Evolutionary conservation across 139 green algal species (phyloP).

Genomic region (Tetraselmis striata): DNA sequence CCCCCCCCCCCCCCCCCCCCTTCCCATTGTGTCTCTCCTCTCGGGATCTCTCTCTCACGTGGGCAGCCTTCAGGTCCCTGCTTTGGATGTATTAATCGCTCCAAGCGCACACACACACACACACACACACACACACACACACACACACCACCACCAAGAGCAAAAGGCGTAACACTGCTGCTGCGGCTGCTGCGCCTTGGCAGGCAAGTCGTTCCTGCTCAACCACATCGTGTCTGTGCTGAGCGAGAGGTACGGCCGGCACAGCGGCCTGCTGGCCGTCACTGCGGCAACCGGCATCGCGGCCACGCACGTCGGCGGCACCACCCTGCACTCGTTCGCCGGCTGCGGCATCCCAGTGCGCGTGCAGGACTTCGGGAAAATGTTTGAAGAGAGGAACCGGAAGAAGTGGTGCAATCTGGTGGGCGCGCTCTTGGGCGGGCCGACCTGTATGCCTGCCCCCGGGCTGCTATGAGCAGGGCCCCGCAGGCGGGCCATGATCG

Average conservation of each 20-base stretch:
- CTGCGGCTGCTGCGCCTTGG: background rate
- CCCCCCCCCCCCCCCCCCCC: too few species aligned
- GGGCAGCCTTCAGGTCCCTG: background rate
- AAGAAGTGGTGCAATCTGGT: too few species aligned
- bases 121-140: too few species aligned
- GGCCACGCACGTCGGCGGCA: slow-evolving; percentile 63
- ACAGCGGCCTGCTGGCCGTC: slow-evolving; percentile 34
- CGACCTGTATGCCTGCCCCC: too few species aligned
- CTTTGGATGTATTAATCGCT: background rate
- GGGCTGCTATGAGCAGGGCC: too few species aligned
- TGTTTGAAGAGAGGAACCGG: slow-evolving; percentile 33
- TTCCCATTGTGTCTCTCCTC: background rate
- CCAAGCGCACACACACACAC: background rate
- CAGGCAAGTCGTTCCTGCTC: slow-evolving; percentile 60
- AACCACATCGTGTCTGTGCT: slow-evolving; percentile 37
- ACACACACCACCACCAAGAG: too few species aligned
- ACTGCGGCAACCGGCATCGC: slow-evolving; percentile 56
- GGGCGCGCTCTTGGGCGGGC: too few species aligned
- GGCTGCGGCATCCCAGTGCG: slow-evolving; percentile 30
- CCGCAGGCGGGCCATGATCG: too few species aligned
- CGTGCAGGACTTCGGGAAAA: slow-evolving; percentile 39
- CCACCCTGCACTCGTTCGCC: slow-evolving; percentile 46
- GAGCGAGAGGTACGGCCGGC: slow-evolving; percentile 18
- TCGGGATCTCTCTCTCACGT: background rate
- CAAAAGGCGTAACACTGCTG: too few species aligned